Evolutionary conservation across 495 filamentous ascomycete species (phyloP).

Genomic region (Podospora appendiculata): DNA sequence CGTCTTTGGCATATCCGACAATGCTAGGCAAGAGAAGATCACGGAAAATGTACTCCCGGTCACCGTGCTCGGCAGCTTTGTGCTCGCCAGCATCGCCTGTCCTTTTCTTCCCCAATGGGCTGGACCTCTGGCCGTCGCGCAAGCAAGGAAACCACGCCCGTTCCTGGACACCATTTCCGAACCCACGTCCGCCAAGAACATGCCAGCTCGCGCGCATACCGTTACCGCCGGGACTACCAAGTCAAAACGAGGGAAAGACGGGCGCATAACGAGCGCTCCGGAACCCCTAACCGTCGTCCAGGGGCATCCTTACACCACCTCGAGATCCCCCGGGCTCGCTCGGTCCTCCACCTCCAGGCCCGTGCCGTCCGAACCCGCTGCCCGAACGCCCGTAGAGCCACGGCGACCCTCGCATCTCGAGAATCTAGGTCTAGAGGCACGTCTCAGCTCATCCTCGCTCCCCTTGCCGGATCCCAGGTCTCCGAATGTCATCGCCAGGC

Average conservation of each 20-base stretch:
- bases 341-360: slow-evolving; percentile 10
- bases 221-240: slow-evolving; percentile 40
- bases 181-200: slow-evolving; percentile 30
- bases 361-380: slow-evolving; percentile 6
- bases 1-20: slow-evolving; percentile 61
- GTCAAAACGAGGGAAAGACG: slow-evolving; percentile 36
- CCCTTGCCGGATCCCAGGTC: slow-evolving; percentile 52
- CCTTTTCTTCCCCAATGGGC: slow-evolving; percentile 50
- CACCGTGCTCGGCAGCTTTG: slow-evolving; percentile 62
- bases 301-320: slow-evolving; percentile 4
- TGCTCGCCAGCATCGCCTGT: slow-evolving; percentile 53
- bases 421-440: slow-evolving; percentile 37
- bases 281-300: slow-evolving; percentile 25
- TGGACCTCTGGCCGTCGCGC: slow-evolving; percentile 64
- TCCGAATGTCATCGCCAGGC: slow-evolving; percentile 33
- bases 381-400: slow-evolving; percentile 12
- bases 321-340: too few relatives aligned
- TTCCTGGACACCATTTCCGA: slow-evolving; percentile 49
- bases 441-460: slow-evolving; percentile 57
- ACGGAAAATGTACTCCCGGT: slow-evolving; percentile 68
- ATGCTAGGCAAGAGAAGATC: slow-evolving; percentile 55
- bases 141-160: slow-evolving; percentile 60
- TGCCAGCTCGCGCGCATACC: slow-evolving; percentile 57
- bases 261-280: slow-evolving; percentile 29
- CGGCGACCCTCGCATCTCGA: slow-evolving; percentile 29